Conservation (phyloP, 2,329 filamentous ascomycete species). For the Hymenoscyphus repandus region DNA sequence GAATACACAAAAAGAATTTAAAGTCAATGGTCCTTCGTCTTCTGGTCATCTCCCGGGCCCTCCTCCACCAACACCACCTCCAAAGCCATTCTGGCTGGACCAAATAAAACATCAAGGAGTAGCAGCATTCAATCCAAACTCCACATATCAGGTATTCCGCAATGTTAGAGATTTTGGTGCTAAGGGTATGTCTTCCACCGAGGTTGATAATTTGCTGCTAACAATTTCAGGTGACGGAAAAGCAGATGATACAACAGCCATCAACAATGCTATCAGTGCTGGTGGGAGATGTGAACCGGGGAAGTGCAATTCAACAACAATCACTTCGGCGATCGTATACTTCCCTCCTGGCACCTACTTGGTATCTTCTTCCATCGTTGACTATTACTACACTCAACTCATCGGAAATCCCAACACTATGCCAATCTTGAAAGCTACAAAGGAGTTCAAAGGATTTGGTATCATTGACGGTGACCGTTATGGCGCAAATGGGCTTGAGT, state of each 20-base stretch:
- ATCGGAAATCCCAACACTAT: slow-evolving; percentile 34
- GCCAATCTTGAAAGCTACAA: slow-evolving; percentile 68
- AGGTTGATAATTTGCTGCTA: slow-evolving; percentile 56
- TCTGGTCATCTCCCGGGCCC: neutral
- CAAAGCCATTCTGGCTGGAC: slow-evolving; percentile 16
- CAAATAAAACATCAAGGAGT: slow-evolving; percentile 18
- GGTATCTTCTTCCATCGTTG: slow-evolving; percentile 20
- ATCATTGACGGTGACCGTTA: slow-evolving; percentile 87
- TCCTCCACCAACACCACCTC: neutral
- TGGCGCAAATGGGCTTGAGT: slow-evolving; percentile 63
- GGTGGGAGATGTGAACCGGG: slow-evolving; percentile 20
- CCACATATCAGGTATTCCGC: slow-evolving; percentile 16
- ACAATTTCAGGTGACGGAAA: slow-evolving; percentile 61
- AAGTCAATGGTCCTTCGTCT: neutral
- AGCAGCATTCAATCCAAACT: slow-evolving; percentile 10
- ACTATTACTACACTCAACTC: slow-evolving; percentile 23
- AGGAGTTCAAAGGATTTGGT: slow-evolving; percentile 73
- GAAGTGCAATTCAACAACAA: slow-evolving; percentile 42
- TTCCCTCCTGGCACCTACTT: slow-evolving; percentile 26
- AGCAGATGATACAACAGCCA: slow-evolving; percentile 77
- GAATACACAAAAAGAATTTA: too few relatives aligned
- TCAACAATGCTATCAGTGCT: slow-evolving; percentile 52
- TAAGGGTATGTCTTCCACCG: slow-evolving; percentile 12
- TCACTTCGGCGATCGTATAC: slow-evolving; percentile 36
- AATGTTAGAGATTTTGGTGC: slow-evolving; percentile 24